phyloP scores from a whole-genome alignment of 202 grass and related monocot genomes.

The Saccharum hybrid region DNA sequence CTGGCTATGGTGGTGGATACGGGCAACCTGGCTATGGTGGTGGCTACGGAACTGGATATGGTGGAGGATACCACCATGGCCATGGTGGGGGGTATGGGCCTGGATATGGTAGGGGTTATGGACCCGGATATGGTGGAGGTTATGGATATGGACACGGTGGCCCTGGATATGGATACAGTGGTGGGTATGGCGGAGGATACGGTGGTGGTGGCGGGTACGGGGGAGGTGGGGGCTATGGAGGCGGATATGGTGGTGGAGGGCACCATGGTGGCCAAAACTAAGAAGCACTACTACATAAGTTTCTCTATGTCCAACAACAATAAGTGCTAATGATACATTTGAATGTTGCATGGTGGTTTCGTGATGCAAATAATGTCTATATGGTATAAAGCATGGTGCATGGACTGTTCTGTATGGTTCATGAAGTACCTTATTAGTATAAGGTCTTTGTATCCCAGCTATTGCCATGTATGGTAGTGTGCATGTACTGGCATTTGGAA shows the following conservation, averaged over 20 bases:
- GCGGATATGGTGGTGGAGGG: slow-evolving; percentile 11
- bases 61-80: slow-evolving; percentile 11
- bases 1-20: slow-evolving; percentile 12
- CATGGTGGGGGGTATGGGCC: not conserved
- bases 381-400: not conserved
- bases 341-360: not conserved
- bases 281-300: not conserved
- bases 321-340: not conserved
- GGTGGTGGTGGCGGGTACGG: not conserved
- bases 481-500: not conserved
- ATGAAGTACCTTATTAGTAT: not conserved
- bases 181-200: not conserved
- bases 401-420: not conserved
- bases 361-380: not conserved
- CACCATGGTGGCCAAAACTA: slow-evolving; percentile 14
- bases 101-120: slow-evolving; percentile 11
- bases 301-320: not conserved
- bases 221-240: slow-evolving; percentile 13
- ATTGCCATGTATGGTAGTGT: not conserved
- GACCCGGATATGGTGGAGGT: not conserved
- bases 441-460: not conserved
- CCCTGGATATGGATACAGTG: not conserved
- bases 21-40: not conserved
- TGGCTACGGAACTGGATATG: not conserved
- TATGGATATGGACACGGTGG: not conserved